These are phyloP conservation scores for Fusarium guadeloupense DNA, from an alignment of 2,329 filamentous ascomycete genomes.

Conservation along the genomic window DNA sequence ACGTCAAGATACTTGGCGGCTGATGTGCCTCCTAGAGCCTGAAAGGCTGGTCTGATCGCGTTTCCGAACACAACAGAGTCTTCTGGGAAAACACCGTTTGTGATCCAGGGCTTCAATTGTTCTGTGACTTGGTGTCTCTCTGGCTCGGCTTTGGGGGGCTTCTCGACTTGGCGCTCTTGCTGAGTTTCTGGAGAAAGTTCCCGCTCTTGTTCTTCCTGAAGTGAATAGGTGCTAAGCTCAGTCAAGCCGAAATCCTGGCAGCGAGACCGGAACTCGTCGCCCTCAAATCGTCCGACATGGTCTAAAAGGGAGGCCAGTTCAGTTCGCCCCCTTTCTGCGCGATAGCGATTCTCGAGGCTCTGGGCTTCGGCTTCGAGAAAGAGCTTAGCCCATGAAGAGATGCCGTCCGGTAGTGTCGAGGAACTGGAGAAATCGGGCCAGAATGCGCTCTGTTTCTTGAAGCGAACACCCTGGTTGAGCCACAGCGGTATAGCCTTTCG, in stretches of 20 bases:
- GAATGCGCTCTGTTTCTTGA: conserved; percentile 52
- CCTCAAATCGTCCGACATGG: neutral
- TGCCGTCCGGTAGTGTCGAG: accelerated
- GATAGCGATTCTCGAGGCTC: conserved; percentile 62
- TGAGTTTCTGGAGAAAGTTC: conserved; percentile 73
- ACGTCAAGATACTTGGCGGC: conserved; percentile 29
- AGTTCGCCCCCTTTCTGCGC: conserved; percentile 40
- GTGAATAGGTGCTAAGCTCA: conserved; percentile 20
- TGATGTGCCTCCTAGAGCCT: conserved; percentile 15
- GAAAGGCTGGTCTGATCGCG: conserved; percentile 29
- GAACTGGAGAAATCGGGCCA: conserved; percentile 40
- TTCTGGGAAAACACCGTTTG: neutral
- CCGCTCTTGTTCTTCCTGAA: conserved; percentile 74
- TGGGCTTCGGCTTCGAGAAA: conserved; percentile 67
- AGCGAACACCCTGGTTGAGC: conserved; percentile 67
- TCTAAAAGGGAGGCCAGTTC: neutral
- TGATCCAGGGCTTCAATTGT: conserved; percentile 46
- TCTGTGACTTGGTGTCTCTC: conserved; percentile 53
- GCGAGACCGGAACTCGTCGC: neutral
- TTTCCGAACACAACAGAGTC: neutral
- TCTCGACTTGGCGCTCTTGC: conserved; percentile 64
- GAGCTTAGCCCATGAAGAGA: conserved; percentile 44
- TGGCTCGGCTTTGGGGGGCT: conserved; percentile 51
- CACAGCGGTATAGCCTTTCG: conserved; percentile 55
- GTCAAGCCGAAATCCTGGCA: conserved; percentile 24